phyloP scores from a whole-genome alignment of 2,329 filamentous ascomycete species.

The Paecilomyces dactylethromorphus region DNA sequence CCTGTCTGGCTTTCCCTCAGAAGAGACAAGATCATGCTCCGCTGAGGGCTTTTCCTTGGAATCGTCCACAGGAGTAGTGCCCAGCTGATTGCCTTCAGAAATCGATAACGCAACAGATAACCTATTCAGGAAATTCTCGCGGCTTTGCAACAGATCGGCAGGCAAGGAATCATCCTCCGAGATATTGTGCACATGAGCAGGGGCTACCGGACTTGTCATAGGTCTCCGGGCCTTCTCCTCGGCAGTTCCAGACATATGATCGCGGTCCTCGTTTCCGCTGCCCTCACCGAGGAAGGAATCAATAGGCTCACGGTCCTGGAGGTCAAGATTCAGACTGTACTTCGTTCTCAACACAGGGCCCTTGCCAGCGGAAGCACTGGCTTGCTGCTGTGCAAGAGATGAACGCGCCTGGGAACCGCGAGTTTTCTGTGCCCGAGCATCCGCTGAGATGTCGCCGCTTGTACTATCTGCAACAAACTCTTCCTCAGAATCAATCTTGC shows the following conservation, averaged over 20 bases:
- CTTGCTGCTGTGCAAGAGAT: conserved; percentile 1
- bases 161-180: not conserved
- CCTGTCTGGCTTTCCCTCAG: conserved; percentile 17
- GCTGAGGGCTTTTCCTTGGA: conserved; percentile 2
- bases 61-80: not conserved
- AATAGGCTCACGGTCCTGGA: conserved; percentile 15
- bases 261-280: conserved; percentile 26
- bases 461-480: conserved; percentile 9
- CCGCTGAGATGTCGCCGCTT: conserved; percentile 10
- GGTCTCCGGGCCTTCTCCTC: conserved; percentile 9
- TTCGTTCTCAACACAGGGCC: conserved; percentile 16
- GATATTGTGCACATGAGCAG: conserved; percentile 4
- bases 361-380: conserved; percentile 17
- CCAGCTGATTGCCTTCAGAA: not conserved
- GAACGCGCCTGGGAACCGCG: conserved; percentile 3
- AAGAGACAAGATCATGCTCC: conserved; percentile 13
- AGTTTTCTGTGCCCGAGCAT: conserved; percentile 1
- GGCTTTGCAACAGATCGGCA: not conserved
- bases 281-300: conserved; percentile 28
- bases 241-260: conserved; percentile 9
- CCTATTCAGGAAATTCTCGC: not conserved
- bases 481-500: conserved; percentile 13
- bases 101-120: not conserved
- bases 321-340: conserved; percentile 20
- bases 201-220: conserved; percentile 15